Base-by-base conservation (phyloP, 192 early-diverging fungal genomes). In the Mortierella hygrophila region DNA sequence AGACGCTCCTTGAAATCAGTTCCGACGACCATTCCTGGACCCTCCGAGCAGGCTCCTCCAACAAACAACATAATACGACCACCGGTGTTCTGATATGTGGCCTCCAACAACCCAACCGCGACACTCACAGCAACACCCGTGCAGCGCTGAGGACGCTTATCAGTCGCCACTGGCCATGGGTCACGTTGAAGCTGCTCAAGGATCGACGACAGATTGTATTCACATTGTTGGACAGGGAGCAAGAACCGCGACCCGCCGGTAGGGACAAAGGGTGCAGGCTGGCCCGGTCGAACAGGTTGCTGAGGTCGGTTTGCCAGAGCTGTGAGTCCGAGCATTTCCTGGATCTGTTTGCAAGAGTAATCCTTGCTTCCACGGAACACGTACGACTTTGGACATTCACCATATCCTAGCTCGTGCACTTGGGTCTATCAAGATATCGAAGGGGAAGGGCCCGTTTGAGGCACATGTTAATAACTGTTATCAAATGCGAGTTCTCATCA, bases 321-420 rank as follows among this genome's bases (percentile, higher is more conserved):
- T 40, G 89, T 90, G 68, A 99, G 90, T 29, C 98, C 98, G 46
- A 99, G 95, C 97, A 99, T 98, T 68, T 98, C 97, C 88, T 98
- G 97, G 77, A 99, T 95, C 89, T 99, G 98, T 89, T 97, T 98
- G 75, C 94, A 91, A 37, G 93, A 90, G 89, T 99, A 99, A 68
- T 99, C 98, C 90, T 99, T 99, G 81, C 95, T 93, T 20, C 98
- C 98, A 74, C 97, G 94, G 91, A 99, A 99, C 23, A 99, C 97
- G 89, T 97, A 97, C 44, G 97, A 98, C 86, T 99, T 99, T 72
- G 97, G 97, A 81, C 98, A 99, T 49, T 99, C 98, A 63, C 91
- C 91, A 87, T 97, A 97, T 37, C 97, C 98, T 26, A 99, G 91
- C 90, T 99, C 98, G 88, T 99, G 97, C 70, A 99, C 94, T 91